phyloP scores from a whole-genome alignment of 768 basidiomycete genomes.

The Astraeus odoratus region DNA sequence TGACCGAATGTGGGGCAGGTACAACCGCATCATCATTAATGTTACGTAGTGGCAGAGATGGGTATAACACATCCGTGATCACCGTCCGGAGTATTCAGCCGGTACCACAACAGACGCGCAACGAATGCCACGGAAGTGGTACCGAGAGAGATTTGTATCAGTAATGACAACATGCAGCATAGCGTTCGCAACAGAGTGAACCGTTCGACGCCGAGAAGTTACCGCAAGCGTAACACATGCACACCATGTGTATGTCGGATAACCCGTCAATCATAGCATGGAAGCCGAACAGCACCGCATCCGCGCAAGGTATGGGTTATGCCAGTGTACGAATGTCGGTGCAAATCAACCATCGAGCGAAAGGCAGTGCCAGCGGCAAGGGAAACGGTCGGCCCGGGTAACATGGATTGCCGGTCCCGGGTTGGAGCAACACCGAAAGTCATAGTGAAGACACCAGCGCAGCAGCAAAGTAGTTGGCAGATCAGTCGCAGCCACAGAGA shows the following conservation, averaged over 20 bases:
- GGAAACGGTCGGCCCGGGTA: constrained; percentile 11
- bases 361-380: constrained; percentile 1
- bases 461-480: neutral
- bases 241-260: too few species aligned
- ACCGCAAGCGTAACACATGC: too few species aligned
- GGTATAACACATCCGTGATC: too few species aligned
- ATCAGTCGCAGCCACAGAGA: neutral
- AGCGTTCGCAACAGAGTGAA: neutral
- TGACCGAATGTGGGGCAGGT: neutral
- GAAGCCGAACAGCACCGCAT: too few species aligned
- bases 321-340: constrained; percentile 4
- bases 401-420: neutral
- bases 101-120: too few species aligned
- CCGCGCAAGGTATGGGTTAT: too few species aligned
- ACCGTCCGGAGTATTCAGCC: too few species aligned
- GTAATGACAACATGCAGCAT: neutral
- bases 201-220: too few species aligned
- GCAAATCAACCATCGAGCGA: constrained; percentile 1
- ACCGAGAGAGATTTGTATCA: neutral
- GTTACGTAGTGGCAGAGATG: constrained; percentile 1
- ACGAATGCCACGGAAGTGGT: neutral
- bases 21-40: constrained; percentile 2
- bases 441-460: neutral
- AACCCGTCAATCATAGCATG: too few species aligned
- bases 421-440: neutral